phyloP scores from a whole-genome alignment of 768 basidiomycete genomes.

The Calocera viscosa region DNA sequence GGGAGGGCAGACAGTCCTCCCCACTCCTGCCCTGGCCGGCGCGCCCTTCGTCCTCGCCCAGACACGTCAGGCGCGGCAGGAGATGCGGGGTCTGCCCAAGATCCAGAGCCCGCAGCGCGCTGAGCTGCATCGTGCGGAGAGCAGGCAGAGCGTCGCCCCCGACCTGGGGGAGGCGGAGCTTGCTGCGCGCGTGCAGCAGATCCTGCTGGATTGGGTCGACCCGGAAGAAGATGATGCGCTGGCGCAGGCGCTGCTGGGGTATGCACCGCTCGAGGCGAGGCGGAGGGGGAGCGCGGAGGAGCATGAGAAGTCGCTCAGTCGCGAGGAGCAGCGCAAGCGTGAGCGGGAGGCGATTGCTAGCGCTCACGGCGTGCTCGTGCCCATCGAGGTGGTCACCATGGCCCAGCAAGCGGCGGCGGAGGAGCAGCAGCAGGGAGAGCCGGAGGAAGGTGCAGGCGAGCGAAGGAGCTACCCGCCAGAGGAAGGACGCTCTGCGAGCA shows the following conservation, averaged over 20 bases:
- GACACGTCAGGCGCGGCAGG: background rate
- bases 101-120: background rate
- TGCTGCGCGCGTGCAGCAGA: slow-evolving; percentile 4
- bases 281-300: background rate
- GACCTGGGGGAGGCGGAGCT: background rate
- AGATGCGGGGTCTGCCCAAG: background rate
- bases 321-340: background rate
- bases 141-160: background rate
- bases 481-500: slow-evolving; percentile 19
- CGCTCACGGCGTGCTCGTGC: background rate
- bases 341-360: background rate
- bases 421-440: background rate
- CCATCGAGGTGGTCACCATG: background rate
- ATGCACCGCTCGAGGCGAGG: background rate
- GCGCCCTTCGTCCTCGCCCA: background rate
- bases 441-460: background rate
- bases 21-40: background rate
- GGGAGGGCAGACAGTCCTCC: background rate
- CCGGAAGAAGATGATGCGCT: slow-evolving; percentile 4
- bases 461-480: slow-evolving; percentile 4
- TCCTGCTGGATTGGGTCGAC: background rate
- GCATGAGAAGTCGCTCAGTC: background rate
- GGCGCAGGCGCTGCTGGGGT: background rate
- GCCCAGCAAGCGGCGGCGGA: background rate
- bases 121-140: background rate